Base-by-base conservation (phyloP, 2,329 filamentous ascomycete species). In the Lachnellula hyalina region DNA sequence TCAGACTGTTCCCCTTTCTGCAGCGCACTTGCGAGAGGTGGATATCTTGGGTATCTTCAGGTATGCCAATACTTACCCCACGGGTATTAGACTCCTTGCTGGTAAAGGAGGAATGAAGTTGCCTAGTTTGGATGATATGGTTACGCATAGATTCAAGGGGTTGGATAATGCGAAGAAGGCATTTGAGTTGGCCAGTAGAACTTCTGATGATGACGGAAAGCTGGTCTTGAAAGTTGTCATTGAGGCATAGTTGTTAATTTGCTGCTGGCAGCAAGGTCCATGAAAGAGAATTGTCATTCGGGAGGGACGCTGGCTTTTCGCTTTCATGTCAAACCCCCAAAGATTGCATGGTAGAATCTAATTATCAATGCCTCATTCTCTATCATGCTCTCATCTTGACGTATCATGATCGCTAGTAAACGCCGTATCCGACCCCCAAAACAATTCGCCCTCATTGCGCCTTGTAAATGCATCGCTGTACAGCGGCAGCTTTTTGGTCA, bases 21-120 rank as follows among this genome's bases (percentile, higher is more conserved):
- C 85, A 5, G 87, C 87, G 3, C 85, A 87, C 40, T 74, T 90
- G 28, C 80, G 86, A 38, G 88, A 92, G 72, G 84, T 91, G 44
- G 87, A 91, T 67, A 85, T 91, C 34, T 72, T 90, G n/a, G 87
- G 87, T 35, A 84, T 90, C 32, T 90, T 91, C 73, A 79, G 87
- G 47, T 91, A 91, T 63, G 85, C 85, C 19, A 88, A 90, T 69
- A 89, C 86, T 0, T 91, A 90, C 65, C 77, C 81, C 4, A 85
- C 82, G 0, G 87, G 86, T n/a, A 86, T 91, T 56, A 76, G 76
- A 41, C 67, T 85, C 70, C 71, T 85, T 69, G 71, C 79, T 74
- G 74, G 77, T 19, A 70, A 72, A 3, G 69, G 69, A 2, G 65
- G 68, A 3, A 70, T 69, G 38, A 63, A 75, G 61, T 74, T 87